Conservation (phyloP, 2,329 filamentous ascomycete genomes). For the Alternaria metachromatica region DNA sequence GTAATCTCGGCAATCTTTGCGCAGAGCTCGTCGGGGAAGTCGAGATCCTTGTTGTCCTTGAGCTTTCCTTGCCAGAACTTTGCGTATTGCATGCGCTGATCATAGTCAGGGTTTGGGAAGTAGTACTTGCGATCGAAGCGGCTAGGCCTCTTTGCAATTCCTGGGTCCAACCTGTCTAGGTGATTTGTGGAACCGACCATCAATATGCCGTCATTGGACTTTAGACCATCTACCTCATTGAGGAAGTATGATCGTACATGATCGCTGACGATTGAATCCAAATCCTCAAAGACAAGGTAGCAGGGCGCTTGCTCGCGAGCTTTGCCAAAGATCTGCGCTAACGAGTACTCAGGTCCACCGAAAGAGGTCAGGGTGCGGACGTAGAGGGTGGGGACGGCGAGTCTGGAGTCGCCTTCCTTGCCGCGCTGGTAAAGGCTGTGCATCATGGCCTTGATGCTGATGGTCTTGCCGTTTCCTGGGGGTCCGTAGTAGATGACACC, state of each 20-base stretch:
- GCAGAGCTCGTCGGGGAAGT: conserved; percentile 52
- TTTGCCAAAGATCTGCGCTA: conserved; percentile 51
- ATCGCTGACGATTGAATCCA: conserved; percentile 70
- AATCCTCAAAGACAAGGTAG: conserved; percentile 74
- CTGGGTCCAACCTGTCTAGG: conserved; percentile 70
- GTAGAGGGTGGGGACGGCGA: conserved; percentile 60
- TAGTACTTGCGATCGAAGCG: conserved; percentile 58
- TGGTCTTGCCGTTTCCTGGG: conserved; percentile 71
- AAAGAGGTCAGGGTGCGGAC: conserved; percentile 59
- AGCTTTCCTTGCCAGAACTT: conserved; percentile 55
- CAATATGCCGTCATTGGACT: conserved; percentile 73
- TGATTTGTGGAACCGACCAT: conserved; percentile 72
- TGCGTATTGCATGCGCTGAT: conserved; percentile 52
- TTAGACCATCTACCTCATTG: conserved; percentile 74
- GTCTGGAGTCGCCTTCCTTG: conserved; percentile 36
- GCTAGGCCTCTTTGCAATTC: conserved; percentile 58
- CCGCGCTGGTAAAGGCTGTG: conserved; percentile 64
- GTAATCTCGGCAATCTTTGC: conserved; percentile 51
- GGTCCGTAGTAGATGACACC: conserved; percentile 73
- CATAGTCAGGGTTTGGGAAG: conserved; percentile 50
- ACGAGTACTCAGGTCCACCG: conserved; percentile 62
- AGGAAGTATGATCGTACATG: conserved; percentile 71
- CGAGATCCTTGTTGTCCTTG: conserved; percentile 44
- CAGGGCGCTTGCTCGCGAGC: conserved; percentile 70
- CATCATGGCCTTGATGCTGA: conserved; percentile 75